Evolutionary conservation across 164 flowering plant genomes (phyloP).

Genomic region (Chimonanthus praecox): DNA sequence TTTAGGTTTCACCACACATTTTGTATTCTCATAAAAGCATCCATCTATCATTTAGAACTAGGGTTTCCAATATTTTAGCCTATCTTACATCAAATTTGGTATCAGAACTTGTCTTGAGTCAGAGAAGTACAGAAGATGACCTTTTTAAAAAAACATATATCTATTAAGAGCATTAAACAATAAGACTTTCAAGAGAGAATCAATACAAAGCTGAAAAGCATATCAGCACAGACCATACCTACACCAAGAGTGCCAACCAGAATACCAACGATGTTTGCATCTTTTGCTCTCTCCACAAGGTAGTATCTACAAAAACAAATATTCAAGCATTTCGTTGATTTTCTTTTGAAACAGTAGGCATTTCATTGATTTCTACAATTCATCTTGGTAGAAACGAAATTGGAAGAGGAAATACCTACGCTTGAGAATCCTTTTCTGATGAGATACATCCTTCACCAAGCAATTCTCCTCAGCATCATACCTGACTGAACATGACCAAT

Average conservation of each 20-base stretch:
- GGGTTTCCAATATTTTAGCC: too few species aligned
- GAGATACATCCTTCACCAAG: constrained; percentile 56
- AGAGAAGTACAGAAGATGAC: too few species aligned
- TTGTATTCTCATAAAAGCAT: too few species aligned
- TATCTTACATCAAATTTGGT: too few species aligned
- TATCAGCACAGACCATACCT: constrained; percentile 40
- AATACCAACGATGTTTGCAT: constrained; percentile 90
- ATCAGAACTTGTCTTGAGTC: too few species aligned
- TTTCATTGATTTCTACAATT: neutral
- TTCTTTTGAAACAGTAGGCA: neutral
- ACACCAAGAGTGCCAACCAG: constrained; percentile 98
- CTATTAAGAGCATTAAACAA: too few species aligned
- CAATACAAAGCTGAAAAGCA: neutral
- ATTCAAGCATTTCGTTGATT: neutral
- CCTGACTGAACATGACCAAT: constrained; percentile 56
- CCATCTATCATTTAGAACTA: too few species aligned
- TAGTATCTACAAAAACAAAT: constrained; percentile 54
- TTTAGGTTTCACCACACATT: too few species aligned
- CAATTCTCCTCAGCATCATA: constrained; percentile 51
- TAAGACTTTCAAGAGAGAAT: neutral
- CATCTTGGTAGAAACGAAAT: neutral
- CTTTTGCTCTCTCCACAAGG: constrained; percentile 94
- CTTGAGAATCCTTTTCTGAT: constrained; percentile 63
- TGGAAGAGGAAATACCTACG: constrained; percentile 55
- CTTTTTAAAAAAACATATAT: too few species aligned